Evolutionary conservation across 2,329 filamentous ascomycete species (phyloP).

Genomic region (Geoglossum cookeanum): DNA sequence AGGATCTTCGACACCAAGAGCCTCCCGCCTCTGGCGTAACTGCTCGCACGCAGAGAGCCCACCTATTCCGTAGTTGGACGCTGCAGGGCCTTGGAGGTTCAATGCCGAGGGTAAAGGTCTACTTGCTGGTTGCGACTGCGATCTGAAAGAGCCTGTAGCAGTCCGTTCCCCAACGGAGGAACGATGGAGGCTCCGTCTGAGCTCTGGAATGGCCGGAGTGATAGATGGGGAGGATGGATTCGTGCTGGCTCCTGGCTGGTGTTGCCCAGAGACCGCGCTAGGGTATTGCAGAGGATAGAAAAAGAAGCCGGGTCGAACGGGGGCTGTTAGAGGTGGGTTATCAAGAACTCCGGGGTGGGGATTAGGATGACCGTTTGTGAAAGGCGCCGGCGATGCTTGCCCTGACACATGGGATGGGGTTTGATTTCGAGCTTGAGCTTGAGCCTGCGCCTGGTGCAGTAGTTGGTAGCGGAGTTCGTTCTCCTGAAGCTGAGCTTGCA

Average conservation of each 20-base stretch:
- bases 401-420: slow-evolving; percentile 22
- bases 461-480: slow-evolving; percentile 27
- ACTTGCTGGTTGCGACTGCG: slow-evolving; percentile 6
- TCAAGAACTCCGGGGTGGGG: slow-evolving; percentile 31
- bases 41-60: neutral
- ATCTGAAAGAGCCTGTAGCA: slow-evolving; percentile 1
- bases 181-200: slow-evolving; percentile 3
- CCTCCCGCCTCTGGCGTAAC: neutral
- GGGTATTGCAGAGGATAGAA: slow-evolving; percentile 27
- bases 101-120: slow-evolving; percentile 2
- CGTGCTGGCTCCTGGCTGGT: neutral
- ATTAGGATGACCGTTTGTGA: neutral
- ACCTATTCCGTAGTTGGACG: neutral
- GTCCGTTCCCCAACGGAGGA: neutral
- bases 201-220: slow-evolving; percentile 2
- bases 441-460: slow-evolving; percentile 27
- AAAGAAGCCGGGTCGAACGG: slow-evolving; percentile 37
- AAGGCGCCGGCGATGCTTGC: slow-evolving; percentile 15
- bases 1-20: neutral
- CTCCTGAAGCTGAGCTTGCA: slow-evolving; percentile 29
- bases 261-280: neutral
- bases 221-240: slow-evolving; percentile 5
- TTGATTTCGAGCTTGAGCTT: slow-evolving; percentile 24
- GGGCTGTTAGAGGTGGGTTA: slow-evolving; percentile 38
- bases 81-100: neutral